Percentiles rank a stretch among this genome's conserved stretches.
Evolutionary conservation across 2,329 filamentous ascomycete genomes (phyloP).

Genomic region (Aspergillus melleus): DNA sequence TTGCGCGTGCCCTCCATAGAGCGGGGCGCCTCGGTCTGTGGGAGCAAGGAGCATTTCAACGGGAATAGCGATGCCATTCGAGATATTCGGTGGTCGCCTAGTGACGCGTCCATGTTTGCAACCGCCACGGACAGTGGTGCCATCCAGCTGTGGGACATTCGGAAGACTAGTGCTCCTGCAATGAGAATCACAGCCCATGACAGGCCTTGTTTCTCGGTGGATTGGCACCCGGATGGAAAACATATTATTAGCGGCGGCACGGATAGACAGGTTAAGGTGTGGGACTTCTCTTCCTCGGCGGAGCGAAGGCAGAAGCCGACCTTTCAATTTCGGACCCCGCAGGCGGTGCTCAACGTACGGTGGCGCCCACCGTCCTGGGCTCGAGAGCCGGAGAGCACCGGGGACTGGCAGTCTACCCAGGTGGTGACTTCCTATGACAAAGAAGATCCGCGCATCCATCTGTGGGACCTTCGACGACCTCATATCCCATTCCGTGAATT

Average conservation of each 20-base stretch:
- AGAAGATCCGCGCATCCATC: constrained; percentile 60
- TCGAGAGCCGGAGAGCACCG: constrained; percentile 51
- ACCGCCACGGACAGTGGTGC: constrained; percentile 64
- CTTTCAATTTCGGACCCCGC: constrained; percentile 60
- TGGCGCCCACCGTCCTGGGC: constrained; percentile 63
- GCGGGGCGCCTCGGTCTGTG: constrained; percentile 52
- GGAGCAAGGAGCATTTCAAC: constrained; percentile 56
- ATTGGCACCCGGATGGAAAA: constrained; percentile 68
- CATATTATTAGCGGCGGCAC: constrained; percentile 63
- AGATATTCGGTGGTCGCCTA: constrained; percentile 66
- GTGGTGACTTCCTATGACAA: constrained; percentile 63
- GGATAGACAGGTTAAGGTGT: constrained; percentile 63
- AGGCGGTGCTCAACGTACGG: constrained; percentile 61
- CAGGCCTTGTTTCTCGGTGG: constrained; percentile 60
- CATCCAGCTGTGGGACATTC: constrained; percentile 65
- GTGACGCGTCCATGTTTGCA: constrained; percentile 62
- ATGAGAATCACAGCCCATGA: constrained; percentile 64
- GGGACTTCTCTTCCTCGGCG: constrained; percentile 60
- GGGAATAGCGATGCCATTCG: constrained; percentile 62
- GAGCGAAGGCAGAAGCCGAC: constrained; percentile 59
- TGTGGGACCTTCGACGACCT: constrained; percentile 65
- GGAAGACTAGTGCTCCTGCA: constrained; percentile 56
- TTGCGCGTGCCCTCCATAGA: constrained; percentile 54
- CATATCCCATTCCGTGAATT: constrained; percentile 64
- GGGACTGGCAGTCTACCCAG: constrained; percentile 61